Percentiles rank a stretch among this genome's conserved stretches.
phyloP scores from a whole-genome alignment of 495 filamentous ascomycete genomes.

The Lasiosphaeria miniovina region DNA sequence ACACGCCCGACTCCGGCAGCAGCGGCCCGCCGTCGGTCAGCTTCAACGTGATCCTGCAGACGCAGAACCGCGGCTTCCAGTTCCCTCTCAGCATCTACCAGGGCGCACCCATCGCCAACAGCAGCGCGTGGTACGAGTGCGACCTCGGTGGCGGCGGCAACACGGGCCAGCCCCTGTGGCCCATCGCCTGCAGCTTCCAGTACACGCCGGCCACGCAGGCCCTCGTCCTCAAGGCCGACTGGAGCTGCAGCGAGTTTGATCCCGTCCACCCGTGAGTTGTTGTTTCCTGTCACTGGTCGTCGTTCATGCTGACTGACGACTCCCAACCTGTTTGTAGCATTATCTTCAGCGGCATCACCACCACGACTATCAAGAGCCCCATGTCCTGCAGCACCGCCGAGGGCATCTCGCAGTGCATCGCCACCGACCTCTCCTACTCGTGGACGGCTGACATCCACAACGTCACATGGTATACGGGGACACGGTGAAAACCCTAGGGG shows the following conservation, averaged over 20 bases:
- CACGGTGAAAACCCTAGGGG: too few relatives aligned
- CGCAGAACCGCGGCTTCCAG: constrained; percentile 19
- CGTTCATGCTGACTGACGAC: not conserved
- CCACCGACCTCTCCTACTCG: constrained; percentile 9
- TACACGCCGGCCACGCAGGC: constrained; percentile 18
- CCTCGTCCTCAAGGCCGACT: constrained; percentile 23
- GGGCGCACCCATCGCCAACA: not conserved
- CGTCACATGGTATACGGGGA: constrained; percentile 11
- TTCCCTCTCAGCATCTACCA: constrained; percentile 23
- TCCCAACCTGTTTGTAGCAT: constrained; percentile 12
- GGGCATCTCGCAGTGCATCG: constrained; percentile 7
- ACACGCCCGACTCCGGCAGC: not conserved
- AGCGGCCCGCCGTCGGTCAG: constrained; percentile 8
- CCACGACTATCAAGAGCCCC: constrained; percentile 16
- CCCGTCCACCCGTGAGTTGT: constrained; percentile 24
- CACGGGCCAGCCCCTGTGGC: constrained; percentile 22
- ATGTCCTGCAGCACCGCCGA: constrained; percentile 10
- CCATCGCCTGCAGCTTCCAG: constrained; percentile 19
- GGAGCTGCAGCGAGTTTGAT: constrained; percentile 31
- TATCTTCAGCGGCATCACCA: constrained; percentile 24
- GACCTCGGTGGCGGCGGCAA: constrained; percentile 20
- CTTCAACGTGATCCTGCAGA: constrained; percentile 27
- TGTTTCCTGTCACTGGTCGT: not conserved
- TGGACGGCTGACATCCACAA: constrained; percentile 12
- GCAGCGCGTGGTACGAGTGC: constrained; percentile 21